Conservation (phyloP, 768 basidiomycete genomes). For the Pleurotus pulmonarius region DNA sequence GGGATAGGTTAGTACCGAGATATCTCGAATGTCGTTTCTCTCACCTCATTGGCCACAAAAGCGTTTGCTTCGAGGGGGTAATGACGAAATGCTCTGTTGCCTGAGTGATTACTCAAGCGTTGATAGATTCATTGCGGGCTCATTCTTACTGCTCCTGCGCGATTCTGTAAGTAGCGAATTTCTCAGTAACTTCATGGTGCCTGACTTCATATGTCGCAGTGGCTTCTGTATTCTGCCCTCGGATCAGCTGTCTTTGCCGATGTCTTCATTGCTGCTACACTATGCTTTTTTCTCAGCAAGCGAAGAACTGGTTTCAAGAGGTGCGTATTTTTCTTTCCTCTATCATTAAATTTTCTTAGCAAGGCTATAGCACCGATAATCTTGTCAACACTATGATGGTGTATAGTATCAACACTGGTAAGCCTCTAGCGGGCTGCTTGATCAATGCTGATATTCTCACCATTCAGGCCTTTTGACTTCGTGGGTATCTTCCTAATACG, state of each 20-base stretch:
- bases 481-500: background rate
- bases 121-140: conserved; percentile 18
- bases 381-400: conserved; percentile 40
- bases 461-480: background rate
- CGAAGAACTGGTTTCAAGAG: conserved; percentile 31
- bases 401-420: conserved; percentile 44
- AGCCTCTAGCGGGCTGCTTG: background rate
- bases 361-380: conserved; percentile 28
- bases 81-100: conserved; percentile 5
- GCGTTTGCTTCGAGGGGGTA: conserved; percentile 27
- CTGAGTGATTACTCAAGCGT: too few relatives aligned
- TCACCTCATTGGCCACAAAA: conserved; percentile 7
- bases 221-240: conserved; percentile 26
- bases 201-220: conserved; percentile 13
- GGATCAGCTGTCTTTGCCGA: conserved; percentile 41
- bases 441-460: background rate
- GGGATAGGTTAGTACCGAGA: background rate
- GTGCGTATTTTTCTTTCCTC: conserved; percentile 15
- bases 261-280: conserved; percentile 34
- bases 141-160: conserved; percentile 19
- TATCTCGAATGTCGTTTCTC: background rate
- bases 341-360: background rate
- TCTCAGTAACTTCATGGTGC: background rate
- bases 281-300: conserved; percentile 38
- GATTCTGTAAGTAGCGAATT: background rate